phyloP scores from a whole-genome alignment of 768 basidiomycete species.

The Macrolepiota dolichaula region DNA sequence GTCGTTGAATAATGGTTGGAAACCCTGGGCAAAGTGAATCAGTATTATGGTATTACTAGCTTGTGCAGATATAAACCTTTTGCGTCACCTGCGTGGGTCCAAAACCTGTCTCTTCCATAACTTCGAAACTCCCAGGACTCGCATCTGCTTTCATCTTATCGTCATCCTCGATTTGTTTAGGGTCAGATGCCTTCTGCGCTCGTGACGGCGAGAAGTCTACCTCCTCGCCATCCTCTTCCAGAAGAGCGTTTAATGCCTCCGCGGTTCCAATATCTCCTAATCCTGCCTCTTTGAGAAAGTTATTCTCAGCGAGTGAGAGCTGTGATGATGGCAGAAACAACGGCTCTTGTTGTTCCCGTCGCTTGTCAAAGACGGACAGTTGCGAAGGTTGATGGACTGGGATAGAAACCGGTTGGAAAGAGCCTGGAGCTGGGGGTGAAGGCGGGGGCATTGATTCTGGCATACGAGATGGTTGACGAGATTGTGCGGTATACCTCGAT shows the following conservation, averaged over 20 bases:
- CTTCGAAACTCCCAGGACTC: conserved; percentile 28
- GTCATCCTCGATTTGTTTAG: conserved; percentile 10
- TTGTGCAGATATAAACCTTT: conserved; percentile 24
- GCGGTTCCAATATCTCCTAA: conserved; percentile 58
- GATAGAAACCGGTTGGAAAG: neutral
- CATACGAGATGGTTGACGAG: conserved; percentile 22
- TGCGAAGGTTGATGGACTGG: conserved; percentile 15
- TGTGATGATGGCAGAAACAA: conserved; percentile 55
- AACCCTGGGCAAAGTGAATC: conserved; percentile 26
- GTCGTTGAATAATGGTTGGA: conserved; percentile 52
- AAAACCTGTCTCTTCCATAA: conserved; percentile 33
- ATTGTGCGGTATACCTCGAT: conserved; percentile 11
- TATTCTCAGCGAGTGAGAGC: conserved; percentile 52
- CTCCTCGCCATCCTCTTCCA: conserved; percentile 60
- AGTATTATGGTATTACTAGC: neutral
- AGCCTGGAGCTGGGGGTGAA: conserved; percentile 13
- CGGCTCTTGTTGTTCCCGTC: conserved; percentile 27
- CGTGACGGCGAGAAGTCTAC: conserved; percentile 36
- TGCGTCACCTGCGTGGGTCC: conserved; percentile 37
- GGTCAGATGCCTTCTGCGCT: conserved; percentile 8
- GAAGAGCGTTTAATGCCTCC: conserved; percentile 57
- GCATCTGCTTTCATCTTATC: conserved; percentile 19
- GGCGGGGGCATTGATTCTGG: conserved; percentile 41
- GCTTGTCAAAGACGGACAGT: conserved; percentile 18
- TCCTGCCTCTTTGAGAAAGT: conserved; percentile 54